phyloP scores from a whole-genome alignment of 768 basidiomycete species.

The Pisolithus orientalis region DNA sequence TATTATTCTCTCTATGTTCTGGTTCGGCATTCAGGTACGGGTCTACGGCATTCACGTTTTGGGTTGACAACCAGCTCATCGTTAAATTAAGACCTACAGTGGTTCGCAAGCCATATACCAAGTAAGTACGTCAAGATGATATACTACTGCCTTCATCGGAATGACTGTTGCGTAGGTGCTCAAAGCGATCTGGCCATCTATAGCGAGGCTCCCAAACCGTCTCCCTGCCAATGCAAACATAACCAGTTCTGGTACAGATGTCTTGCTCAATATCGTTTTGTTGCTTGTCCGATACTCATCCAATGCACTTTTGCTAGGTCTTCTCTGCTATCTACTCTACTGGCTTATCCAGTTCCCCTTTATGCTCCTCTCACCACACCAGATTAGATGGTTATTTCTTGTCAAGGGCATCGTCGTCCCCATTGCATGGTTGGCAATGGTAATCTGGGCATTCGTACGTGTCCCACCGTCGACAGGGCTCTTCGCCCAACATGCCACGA shows the following conservation, averaged over 20 bases:
- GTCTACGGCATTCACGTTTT: neutral
- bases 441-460: slow-evolving; percentile 73
- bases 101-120: slow-evolving; percentile 74
- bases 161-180: slow-evolving; percentile 41
- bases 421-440: slow-evolving; percentile 57
- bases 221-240: slow-evolving; percentile 53
- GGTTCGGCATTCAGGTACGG: slow-evolving; percentile 68
- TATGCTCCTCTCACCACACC: slow-evolving; percentile 71
- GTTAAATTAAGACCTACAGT: slow-evolving; percentile 36
- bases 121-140: slow-evolving; percentile 12
- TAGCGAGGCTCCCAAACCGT: slow-evolving; percentile 56
- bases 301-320: slow-evolving; percentile 31
- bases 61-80: neutral
- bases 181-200: slow-evolving; percentile 79
- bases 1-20: slow-evolving; percentile 73
- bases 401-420: slow-evolving; percentile 63
- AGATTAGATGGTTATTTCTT: slow-evolving; percentile 72
- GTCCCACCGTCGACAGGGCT: slow-evolving; percentile 59
- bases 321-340: slow-evolving; percentile 71
- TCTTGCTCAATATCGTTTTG: neutral
- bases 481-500: slow-evolving; percentile 41
- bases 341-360: slow-evolving; percentile 76
- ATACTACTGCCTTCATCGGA: neutral
- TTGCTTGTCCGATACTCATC: neutral
- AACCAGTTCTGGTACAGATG: slow-evolving; percentile 45